Evolutionary conservation across 2,329 filamentous ascomycete genomes (phyloP), one percentile per base, ranked within the genome.

Genomic region (Ophiostoma sp.): DNA sequence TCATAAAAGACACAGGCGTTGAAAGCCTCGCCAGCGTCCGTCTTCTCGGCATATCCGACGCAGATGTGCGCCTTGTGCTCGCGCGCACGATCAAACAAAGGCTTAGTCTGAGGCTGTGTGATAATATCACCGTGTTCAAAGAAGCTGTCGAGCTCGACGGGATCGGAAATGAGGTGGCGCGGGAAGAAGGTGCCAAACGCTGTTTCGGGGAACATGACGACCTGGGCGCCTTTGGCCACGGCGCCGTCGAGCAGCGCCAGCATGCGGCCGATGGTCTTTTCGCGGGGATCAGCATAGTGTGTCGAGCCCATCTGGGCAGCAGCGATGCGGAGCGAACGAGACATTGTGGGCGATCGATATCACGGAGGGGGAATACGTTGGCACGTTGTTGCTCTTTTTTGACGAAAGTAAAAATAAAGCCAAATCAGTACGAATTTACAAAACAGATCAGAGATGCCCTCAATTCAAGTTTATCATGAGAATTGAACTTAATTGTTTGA

Each of bases 131-230:
- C 82, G 73, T 83, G 82, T 76, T 89, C 87, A 77, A 89, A 89
- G 80, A 84, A 76, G 17, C 52, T 87, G 25, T 78, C 77, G 69
- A 85, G 84, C 15, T 88, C 79, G 55, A 86, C 82, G 25, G 81
- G 79, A 73, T 85, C 83, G 15, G 81, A 77, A 75, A 87, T 84
- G 45, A 87, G 80, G 75, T 87, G 83, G 1, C 85, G 83, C 0
- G 87, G 87, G 77, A 88, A 88, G 82, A 89, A 89, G 0, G 87
- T 88, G 1, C 86, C 87, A 25, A 88, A 82, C 17, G 86, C 84
- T 22, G 83, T 82, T 78, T 88, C 87, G 0, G 87, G 87, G 75
- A 85, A 89, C 55, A 88, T 82, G 3, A 88, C 83, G 1, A 88
- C 78, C 75, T 86, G 81, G 50, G 85, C 85, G 8, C 82, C 82